Evolutionary conservation across 768 basidiomycete genomes (phyloP).

Genomic region (Termitomyces sp.): DNA sequence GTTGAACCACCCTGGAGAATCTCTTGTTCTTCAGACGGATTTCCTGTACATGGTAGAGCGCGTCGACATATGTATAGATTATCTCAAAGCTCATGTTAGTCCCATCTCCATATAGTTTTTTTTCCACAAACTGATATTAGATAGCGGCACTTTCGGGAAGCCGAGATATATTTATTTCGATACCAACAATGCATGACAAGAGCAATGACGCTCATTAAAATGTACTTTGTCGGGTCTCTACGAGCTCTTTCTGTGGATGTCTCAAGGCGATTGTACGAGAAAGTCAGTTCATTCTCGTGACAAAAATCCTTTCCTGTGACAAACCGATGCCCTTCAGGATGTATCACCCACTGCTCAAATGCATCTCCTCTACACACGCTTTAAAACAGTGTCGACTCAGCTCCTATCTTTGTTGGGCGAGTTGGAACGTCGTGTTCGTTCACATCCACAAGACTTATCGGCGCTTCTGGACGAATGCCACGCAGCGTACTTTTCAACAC

Average conservation of each 20-base stretch:
- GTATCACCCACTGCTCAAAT: conserved; percentile 74
- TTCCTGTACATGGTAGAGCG: conserved; percentile 96
- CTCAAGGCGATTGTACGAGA: conserved; percentile 66
- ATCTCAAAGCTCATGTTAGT: conserved; percentile 79
- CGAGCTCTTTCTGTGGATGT: conserved; percentile 77
- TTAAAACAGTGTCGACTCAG: conserved; percentile 63
- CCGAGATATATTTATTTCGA: conserved; percentile 90
- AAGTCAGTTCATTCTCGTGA: conserved; percentile 32
- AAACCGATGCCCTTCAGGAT: conserved; percentile 38
- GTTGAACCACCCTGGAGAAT: conserved; percentile 91
- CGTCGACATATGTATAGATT: conserved; percentile 91
- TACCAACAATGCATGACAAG: conserved; percentile 99
- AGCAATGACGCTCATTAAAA: conserved; percentile 96
- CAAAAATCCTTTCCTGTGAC: not conserved
- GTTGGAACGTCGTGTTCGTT: conserved; percentile 69
- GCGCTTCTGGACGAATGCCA: conserved; percentile 85
- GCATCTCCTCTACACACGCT: conserved; percentile 89
- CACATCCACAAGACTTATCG: conserved; percentile 81
- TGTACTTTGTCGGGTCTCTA: conserved; percentile 89
- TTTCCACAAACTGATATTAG: not conserved
- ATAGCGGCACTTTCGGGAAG: conserved; percentile 87
- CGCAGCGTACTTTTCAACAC: conserved; percentile 68
- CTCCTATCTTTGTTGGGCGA: conserved; percentile 78
- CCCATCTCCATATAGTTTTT: not conserved
- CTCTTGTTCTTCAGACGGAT: conserved; percentile 83